Percentiles rank a stretch among this genome's conserved stretches.
Evolutionary conservation across 2,329 filamentous ascomycete genomes (phyloP).

Genomic region (Diaporthe caulivora): DNA sequence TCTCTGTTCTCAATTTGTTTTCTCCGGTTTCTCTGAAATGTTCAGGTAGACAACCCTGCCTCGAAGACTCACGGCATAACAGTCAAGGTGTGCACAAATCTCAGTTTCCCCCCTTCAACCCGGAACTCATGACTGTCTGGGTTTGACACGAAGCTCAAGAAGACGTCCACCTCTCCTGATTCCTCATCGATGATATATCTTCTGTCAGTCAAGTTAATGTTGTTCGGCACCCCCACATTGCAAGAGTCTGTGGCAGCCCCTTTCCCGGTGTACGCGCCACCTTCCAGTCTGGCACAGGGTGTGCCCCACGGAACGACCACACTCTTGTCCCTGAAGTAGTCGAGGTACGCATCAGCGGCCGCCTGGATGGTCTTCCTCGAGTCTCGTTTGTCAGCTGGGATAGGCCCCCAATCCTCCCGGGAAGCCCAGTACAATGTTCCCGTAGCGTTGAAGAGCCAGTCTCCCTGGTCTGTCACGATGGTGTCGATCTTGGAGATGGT

Average conservation of each 20-base stretch:
- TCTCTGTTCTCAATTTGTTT: not conserved
- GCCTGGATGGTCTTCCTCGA: conserved; percentile 51
- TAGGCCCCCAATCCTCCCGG: conserved; percentile 51
- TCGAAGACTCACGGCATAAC: conserved; percentile 39
- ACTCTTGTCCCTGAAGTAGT: conserved; percentile 52
- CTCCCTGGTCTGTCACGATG: conserved; percentile 50
- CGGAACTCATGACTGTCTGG: conserved; percentile 44
- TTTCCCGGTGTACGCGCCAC: conserved; percentile 50
- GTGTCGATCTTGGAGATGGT: conserved; percentile 46
- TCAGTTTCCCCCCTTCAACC: conserved; percentile 42
- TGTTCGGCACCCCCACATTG: conserved; percentile 52
- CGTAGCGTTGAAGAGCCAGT: conserved; percentile 55
- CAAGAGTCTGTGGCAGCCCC: conserved; percentile 48
- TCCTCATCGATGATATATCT: conserved; percentile 46
- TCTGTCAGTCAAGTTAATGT: conserved; percentile 43
- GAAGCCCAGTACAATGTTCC: conserved; percentile 51
- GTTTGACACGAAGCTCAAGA: conserved; percentile 42
- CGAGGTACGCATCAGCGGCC: conserved; percentile 52
- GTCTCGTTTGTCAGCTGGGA: conserved; percentile 49
- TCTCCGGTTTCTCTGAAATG: not conserved
- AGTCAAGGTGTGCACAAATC: conserved; percentile 44
- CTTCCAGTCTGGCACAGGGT: conserved; percentile 54
- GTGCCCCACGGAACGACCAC: conserved; percentile 53
- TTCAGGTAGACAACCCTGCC: no score
- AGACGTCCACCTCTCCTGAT: conserved; percentile 42